Base-by-base conservation (phyloP, 164 flowering plant species). In the Protea cynaroides region DNA sequence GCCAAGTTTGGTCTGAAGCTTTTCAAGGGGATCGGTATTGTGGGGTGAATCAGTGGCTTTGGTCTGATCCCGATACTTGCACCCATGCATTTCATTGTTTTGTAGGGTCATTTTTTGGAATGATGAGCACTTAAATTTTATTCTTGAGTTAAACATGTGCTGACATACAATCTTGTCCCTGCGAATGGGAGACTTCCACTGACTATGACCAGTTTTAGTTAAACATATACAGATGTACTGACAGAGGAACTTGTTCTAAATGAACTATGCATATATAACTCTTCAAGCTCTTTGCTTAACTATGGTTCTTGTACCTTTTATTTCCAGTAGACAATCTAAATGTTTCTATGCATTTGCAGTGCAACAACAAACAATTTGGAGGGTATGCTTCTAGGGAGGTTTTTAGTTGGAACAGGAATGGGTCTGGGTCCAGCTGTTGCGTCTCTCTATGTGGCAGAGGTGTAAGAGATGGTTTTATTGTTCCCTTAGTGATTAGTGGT, bases 391-490 rank as follows among this genome's bases (percentile, higher is more conserved):
- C 61, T 85, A 15, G 92, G 92, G 55, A 78, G 92, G 71, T 78
- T 83, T 5, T 68, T 83, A 63, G 92, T 87, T 63, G 92, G 92
- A 70, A 70, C 71, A 50, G 93, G 89, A 58, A 87, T 87, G 93
- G 93, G 90, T 24, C 65, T 87, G 40, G 90, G 90, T 34, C 93
- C 93, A 38, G 64, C 88, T 61, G 83, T 85, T 69, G 79, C 88
- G 19, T 73, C 90, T 61, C 84, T 87, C 12, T 87, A 87, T 76
- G 86, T 87, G 25, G 67, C 90, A 63, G 93, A 87, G 90, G 93
- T 87, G 79, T 29, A 24, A 24, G 40, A 62, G 51, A 64, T 60
- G 43, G 52, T 51, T 29, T 34, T 37, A 1, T 12, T 37, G n/a
- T 58, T 25, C 2, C 21, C 25, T 1, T 21, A 14, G 9, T 54